These are phyloP conservation scores for Cairneyella variabilis DNA, from an alignment of 495 filamentous ascomycete species.

Conservation along the genomic window DNA sequence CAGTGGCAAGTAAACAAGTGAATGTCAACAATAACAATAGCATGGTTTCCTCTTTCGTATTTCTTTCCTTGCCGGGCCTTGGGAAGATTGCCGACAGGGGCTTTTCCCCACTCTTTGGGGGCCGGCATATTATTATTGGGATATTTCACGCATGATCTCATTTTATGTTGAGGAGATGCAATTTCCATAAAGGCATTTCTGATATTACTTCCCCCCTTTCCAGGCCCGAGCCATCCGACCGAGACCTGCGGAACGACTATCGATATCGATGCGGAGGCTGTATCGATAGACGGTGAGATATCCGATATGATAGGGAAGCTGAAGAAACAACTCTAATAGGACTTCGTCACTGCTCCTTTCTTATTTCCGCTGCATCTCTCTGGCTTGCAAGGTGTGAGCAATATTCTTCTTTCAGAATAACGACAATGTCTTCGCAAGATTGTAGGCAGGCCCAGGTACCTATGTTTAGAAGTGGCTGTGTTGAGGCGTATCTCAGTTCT, in stretches of 20 bases:
- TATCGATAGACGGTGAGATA: no score
- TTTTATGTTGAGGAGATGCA: not conserved
- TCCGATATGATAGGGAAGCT: no score
- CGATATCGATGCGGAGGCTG: no score
- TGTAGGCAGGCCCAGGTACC: no score
- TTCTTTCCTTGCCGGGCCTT: conserved; percentile 5
- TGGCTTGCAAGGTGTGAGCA: no score
- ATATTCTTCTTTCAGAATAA: no score
- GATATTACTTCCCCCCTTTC: not conserved
- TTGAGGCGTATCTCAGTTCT: no score
- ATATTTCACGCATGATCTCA: not conserved
- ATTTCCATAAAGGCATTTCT: not conserved
- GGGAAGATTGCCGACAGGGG: conserved; percentile 11
- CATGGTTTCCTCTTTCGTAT: conserved; percentile 7
- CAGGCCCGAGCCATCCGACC: conserved; percentile 2
- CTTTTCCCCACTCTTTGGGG: not conserved
- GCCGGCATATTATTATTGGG: not conserved
- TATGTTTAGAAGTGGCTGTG: no score
- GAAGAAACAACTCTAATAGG: no score
- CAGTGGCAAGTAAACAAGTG: not conserved
- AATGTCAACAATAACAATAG: not conserved
- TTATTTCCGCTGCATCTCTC: no score
- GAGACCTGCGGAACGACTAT: not conserved
- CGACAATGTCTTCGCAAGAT: no score
- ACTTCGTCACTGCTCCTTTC: no score